Base-by-base conservation (phyloP, 2,329 filamentous ascomycete genomes). In the Sclerotiophoma versabilis region DNA sequence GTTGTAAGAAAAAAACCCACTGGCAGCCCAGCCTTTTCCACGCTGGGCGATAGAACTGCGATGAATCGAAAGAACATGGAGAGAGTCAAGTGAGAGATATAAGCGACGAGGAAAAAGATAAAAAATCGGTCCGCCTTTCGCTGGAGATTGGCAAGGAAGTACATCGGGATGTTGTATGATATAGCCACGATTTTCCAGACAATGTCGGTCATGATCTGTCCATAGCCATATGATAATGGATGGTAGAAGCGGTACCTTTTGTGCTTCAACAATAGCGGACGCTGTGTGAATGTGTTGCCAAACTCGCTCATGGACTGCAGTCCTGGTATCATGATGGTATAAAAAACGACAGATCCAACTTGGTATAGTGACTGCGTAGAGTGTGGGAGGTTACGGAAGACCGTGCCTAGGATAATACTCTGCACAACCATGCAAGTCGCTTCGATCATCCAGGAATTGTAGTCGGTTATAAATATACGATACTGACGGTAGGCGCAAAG, bases 211-310 rank as follows among this genome's bases (percentile, higher is more conserved):
- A 44, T 20, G 29, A 44, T 44, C 27, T 44, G 41, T 33, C 41
- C 41, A 33, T 44, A 44, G 26, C 41, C 41, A 33, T 44, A 44
- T 15, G 41, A 44, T 29, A 44, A 25, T 0, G 92, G 91, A 66
- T 96, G 91, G 67, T 96, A 96, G 19, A 96, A 82, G n/a, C 91
- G 91, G 69, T 95, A 96, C 42, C 88, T 85, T 49, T 83, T 78
- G 63, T 96, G 92, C 71, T 96, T 96, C 65, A 96, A 91, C 48
- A 96, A 89, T 64, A 96, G 95, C 1, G 90, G 89, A 22, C 87
- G 80, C 17, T 85, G 85, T n/a, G 72, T 77, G 62, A 87, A 89
- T 0, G 84, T 58, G 34, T 67, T 67, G 0, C 60, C 87, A 1
- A 90, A 87, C 68, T 91, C 88, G 1, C 85, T 81, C 79, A 90